Base-by-base conservation (phyloP, 306 rosid genomes). In the Morella rubra region DNA sequence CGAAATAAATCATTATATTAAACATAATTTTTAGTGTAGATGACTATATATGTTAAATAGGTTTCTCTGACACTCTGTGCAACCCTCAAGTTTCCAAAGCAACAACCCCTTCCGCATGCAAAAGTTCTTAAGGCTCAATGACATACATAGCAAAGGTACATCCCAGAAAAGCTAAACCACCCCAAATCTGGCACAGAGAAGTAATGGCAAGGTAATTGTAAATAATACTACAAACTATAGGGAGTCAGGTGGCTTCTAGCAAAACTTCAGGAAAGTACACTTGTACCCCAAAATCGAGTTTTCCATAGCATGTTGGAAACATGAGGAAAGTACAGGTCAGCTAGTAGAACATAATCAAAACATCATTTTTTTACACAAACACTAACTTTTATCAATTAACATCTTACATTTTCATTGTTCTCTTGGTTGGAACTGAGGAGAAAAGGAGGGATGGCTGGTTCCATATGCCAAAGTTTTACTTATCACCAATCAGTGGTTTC, bases 51-150 rank as follows among this genome's bases (percentile, higher is more conserved):
- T 7, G 18, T 65, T 7, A 6, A 20, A 20, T 22, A 58, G 64
- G 37, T 51, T 72, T 78, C 13, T 69, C 9, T 67, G n/a, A 53
- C 79, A 27, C 67, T 65, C 12, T 15, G 58, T 45, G 46, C 75
- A 40, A 53, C 58, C 45, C 61, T 46, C 32, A 22, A 74, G 6
- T 64, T 71, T 64, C 37, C 27, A 74, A 52, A 15, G 14, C 8
- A 37, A 58, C 68, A 56, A 61, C 51, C 41, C 5, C 54, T 69
- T 66, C 72, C 42, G 51, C 61, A 44, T 16, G 24, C 54, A 40
- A 66, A 5, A 65, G 62, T 32, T 75, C 13, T 58, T 64, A 20
- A 75, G 5, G 54, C 67, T 14, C 27, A 16, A 14, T 32, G 37
- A 32, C 37, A 2, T 32, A 32, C 37, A 32, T 32, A 32, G 37